phyloP scores from a whole-genome alignment of 2,329 filamentous ascomycete genomes.

The Bertia moriformis region DNA sequence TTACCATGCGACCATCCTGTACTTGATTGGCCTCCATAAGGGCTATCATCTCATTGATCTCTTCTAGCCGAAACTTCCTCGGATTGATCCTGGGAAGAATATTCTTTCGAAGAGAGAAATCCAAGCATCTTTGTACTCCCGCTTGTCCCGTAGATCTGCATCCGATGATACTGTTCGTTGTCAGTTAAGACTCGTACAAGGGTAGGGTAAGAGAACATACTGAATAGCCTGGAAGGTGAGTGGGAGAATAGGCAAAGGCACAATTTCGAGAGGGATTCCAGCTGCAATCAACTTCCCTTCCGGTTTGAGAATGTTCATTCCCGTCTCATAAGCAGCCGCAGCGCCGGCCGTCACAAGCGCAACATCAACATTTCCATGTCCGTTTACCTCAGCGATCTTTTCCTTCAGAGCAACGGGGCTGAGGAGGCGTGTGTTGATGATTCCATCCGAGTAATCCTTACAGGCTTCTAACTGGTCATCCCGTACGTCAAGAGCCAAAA shows the following conservation, averaged over 20 bases:
- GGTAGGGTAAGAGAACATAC: background rate
- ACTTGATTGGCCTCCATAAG: background rate
- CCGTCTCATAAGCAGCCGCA: background rate
- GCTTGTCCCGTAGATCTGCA: background rate
- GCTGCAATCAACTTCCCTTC: background rate
- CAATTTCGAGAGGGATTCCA: background rate
- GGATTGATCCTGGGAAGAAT: background rate
- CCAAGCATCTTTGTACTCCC: background rate
- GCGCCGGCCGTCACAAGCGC: background rate
- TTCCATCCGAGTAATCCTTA: background rate
- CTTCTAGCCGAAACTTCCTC: background rate
- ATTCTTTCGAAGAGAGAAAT: background rate
- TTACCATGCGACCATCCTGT: background rate
- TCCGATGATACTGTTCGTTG: background rate
- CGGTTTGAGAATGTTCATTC: background rate
- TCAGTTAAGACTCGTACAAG: background rate
- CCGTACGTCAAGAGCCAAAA: background rate
- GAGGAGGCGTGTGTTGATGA: background rate
- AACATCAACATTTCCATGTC: background rate
- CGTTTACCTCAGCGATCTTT: background rate
- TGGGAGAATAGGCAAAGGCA: background rate
- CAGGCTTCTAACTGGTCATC: background rate
- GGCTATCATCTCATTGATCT: background rate
- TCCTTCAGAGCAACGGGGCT: background rate
- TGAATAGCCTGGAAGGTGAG: background rate